Conservation (phyloP, 2,329 filamentous ascomycete species). For the Pyrenochaeta sp. region DNA sequence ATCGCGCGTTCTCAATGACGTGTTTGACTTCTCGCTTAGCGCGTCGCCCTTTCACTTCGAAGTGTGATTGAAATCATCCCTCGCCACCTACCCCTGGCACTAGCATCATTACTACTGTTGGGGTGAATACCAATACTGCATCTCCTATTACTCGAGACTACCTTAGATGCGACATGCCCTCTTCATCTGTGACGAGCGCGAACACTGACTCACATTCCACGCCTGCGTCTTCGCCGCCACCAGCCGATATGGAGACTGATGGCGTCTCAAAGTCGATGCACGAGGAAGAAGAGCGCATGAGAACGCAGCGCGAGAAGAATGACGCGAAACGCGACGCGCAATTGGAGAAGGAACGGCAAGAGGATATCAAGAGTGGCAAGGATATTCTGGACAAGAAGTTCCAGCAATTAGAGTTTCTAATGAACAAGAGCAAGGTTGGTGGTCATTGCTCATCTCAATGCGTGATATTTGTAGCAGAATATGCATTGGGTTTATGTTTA, state of each 20-base stretch:
- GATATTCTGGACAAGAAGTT: conserved; percentile 60
- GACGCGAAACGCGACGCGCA: conserved; percentile 56
- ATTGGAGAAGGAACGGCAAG: conserved; percentile 55
- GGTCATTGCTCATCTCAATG: neutral
- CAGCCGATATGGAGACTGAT: conserved; percentile 37
- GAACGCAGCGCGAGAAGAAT: conserved; percentile 51
- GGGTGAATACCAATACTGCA: neutral
- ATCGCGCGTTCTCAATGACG: conserved; percentile 39
- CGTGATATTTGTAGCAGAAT: neutral
- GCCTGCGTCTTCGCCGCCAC: conserved; percentile 45
- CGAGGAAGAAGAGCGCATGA: conserved; percentile 58
- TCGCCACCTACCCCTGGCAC: conserved; percentile 18
- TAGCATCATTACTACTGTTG: conserved; percentile 1
- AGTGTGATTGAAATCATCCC: conserved; percentile 9
- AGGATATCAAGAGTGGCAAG: conserved; percentile 56
- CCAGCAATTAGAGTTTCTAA: conserved; percentile 61
- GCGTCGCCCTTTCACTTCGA: conserved; percentile 29
- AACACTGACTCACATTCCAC: conserved; percentile 37
- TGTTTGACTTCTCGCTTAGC: conserved; percentile 30
- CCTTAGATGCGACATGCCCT: conserved; percentile 24
- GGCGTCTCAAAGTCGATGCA: conserved; percentile 52
- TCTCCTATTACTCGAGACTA: neutral
- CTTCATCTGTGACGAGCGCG: conserved; percentile 30
- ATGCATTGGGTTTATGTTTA: neutral
- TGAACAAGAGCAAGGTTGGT: conserved; percentile 60